Evolutionary conservation across 805 yeast species (phyloP), one percentile per base, ranked within the genome.

Genomic region (Candida montana): DNA sequence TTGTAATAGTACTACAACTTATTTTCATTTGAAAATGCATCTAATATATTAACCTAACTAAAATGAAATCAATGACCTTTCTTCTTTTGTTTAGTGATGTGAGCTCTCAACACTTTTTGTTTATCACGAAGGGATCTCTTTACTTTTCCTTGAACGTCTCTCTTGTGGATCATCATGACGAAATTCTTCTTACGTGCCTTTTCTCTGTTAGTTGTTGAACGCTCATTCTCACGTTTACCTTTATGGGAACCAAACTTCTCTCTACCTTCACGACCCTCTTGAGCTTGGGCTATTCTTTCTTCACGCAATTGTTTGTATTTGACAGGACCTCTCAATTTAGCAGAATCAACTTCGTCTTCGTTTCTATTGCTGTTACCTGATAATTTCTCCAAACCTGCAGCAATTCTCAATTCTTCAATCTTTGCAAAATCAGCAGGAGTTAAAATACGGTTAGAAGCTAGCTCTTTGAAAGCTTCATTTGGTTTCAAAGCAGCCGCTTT

Each of bases 371-470:
- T 70, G 36, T 68, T 67, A 32, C 91, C 90, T 78, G 89, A 68
- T 24, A 82, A 59, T 62, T 84, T 84, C 40, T 85, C 85, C 37
- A 90, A 73, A 51, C 96, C 96, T 5, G 96, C 95, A 62, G 84
- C 81, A 15, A 78, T 71, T 57, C 80, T 77, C 54, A 93, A 74
- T 63, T 93, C 96, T 56, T 91, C 91, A 54, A 93, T 72, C 65
- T 91, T 91, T 48, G 96, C 96, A 60, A 90, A 93, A 69, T 93
- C 99, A 1, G 98, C 97, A 18, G 99, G 99, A 0, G 99, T 93
- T 52, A 93, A 73, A 46, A 93, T 83, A 52, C 84, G 79, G 37
- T 79, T 74, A n/a, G 84, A 73, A 30, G 81, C 83, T 49, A 87
- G 51, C 43, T 79, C 79, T 42, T 71, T 67, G 68, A 73, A 72